Base-by-base conservation (phyloP, 2,329 filamentous ascomycete species). In the Cryphonectria naterciae region DNA sequence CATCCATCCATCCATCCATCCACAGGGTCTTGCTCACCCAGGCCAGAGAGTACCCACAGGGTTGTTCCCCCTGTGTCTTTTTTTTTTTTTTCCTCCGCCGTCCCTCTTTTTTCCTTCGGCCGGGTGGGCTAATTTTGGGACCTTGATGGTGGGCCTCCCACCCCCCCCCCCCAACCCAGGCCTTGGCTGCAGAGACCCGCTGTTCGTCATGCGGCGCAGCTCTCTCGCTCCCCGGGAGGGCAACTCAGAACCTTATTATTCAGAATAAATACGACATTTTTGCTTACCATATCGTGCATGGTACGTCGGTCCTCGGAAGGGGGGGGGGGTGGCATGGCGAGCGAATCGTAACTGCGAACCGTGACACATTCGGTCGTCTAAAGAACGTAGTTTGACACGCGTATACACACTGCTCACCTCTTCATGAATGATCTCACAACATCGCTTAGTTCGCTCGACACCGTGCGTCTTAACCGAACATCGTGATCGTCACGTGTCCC, bases 171-270 rank as follows among this genome's bases (percentile, higher is more conserved):
- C 46, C 22, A 49, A 4, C 46, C 15, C 15, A 3, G 25, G 15
- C 17, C 25, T 35, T 19, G 35, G 54, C 54, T 58, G 54, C 19
- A 17, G 54, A 49, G 13, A 32, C 25, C 25, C 28, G 54, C 54
- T 32, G 54, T 58, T 58, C 54, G 54, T 58, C 54, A 58, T 58
- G 54, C 54, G 54, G 54, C 54, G 54, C 54, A 58, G 54, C 54
- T 8, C 25, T 11, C 10, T 39, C 37, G 37, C 37, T 39, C 37
- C 37, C 37, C 37, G 28, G 25, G 13, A 28, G 35, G 17, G 25
- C n/a, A 32, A 8, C 54, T 58, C 54, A 58, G 54, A 58, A 58
- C 54, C 54, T 58, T 58, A 58, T 32, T 32, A 28, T 56, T 32
- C 54, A 58, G 54, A 32, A 15, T 15, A 32, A 32, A 15, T 32